phyloP scores from a whole-genome alignment of 2,329 filamentous ascomycete genomes.

The Nakataea oryzae region DNA sequence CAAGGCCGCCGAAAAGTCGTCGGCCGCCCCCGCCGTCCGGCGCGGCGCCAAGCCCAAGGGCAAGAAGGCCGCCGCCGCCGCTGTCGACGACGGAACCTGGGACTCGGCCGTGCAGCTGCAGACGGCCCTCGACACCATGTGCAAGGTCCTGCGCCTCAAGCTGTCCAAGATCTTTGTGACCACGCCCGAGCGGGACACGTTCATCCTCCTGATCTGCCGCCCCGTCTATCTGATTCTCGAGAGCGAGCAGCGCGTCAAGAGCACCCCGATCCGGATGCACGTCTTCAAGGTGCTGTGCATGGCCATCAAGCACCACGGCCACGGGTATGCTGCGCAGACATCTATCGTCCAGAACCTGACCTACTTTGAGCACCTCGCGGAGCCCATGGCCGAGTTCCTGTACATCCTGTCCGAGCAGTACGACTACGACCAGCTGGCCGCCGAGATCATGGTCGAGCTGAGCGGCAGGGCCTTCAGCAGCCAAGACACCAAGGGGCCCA shows the following conservation, averaged over 20 bases:
- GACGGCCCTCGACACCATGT: conserved; percentile 84
- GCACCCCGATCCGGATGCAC: conserved; percentile 84
- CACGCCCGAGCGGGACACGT: conserved; percentile 91
- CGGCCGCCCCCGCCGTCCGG: conserved; percentile 57
- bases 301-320: conserved; percentile 93
- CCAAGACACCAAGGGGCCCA: conserved; percentile 89
- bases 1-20: conserved; percentile 83
- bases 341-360: conserved; percentile 96
- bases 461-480: conserved; percentile 98
- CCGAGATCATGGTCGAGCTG: conserved; percentile 86
- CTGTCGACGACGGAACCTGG: conserved; percentile 59
- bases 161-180: conserved; percentile 89
- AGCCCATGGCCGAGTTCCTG: conserved; percentile 97
- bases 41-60: conserved; percentile 66
- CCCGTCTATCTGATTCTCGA: conserved; percentile 91
- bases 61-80: conserved; percentile 53
- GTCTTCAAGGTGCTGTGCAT: conserved; percentile 95
- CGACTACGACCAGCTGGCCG: conserved; percentile 89
- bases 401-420: conserved; percentile 96
- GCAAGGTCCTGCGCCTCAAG: conserved; percentile 89
- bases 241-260: conserved; percentile 87
- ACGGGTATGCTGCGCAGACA: conserved; percentile 93
- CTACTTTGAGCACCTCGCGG: conserved; percentile 97
- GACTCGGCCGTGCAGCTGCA: conserved; percentile 85
- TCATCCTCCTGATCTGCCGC: conserved; percentile 82